Conservation (phyloP, 768 basidiomycete genomes). For the Kwoniella newhampshirensis region DNA sequence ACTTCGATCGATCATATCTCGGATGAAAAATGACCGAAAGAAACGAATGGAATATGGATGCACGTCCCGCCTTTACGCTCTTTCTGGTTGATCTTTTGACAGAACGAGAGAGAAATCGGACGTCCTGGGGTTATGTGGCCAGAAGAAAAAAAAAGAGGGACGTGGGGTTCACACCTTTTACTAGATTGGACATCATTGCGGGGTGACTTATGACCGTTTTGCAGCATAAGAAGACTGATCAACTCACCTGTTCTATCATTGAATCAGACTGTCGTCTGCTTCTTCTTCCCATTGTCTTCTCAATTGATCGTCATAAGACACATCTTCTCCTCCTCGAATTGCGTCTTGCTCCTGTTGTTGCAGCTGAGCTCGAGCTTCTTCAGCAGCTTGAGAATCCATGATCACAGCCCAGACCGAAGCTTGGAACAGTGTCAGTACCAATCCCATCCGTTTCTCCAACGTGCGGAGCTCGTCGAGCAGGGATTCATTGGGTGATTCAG, state of each 20-base stretch:
- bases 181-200: conserved; percentile 43
- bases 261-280: conserved; percentile 15
- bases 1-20: not conserved
- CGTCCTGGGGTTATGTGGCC: not conserved
- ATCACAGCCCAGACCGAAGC: conserved; percentile 94
- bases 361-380: conserved; percentile 26
- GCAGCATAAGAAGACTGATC: not conserved
- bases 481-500: conserved; percentile 72
- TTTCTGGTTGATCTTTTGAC: conserved; percentile 10
- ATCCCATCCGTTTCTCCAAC: conserved; percentile 90
- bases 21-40: not conserved
- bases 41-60: conserved; percentile 1
- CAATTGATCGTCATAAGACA: conserved; percentile 16
- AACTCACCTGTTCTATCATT: not conserved
- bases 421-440: conserved; percentile 96
- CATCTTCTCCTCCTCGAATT: not conserved
- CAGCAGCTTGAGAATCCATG: conserved; percentile 53
- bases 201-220: not conserved
- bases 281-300: conserved; percentile 14
- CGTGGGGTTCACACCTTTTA: conserved; percentile 44
- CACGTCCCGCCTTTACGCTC: conserved; percentile 42
- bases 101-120: conserved; percentile 24
- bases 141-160: not conserved
- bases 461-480: conserved; percentile 73
- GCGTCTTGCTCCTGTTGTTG: conserved; percentile 9